These are phyloP conservation scores for Eucalyptus erythrocorys DNA, from an alignment of 345 rosid species.

Conservation along the genomic window DNA sequence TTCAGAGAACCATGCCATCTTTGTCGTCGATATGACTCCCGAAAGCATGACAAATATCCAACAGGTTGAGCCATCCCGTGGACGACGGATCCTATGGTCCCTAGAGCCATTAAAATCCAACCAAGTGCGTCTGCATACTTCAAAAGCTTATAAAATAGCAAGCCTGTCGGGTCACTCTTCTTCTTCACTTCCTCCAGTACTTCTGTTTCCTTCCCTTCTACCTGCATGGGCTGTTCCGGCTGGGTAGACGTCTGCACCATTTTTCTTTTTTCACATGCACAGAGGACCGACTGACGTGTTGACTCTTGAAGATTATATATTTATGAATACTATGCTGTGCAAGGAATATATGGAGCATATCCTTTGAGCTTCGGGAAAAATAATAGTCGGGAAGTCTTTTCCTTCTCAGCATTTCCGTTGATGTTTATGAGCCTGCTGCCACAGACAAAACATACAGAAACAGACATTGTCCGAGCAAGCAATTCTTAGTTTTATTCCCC, in stretches of 20 bases:
- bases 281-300: not conserved
- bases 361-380: not conserved
- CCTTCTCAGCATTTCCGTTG: not conserved
- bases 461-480: no score
- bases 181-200: not conserved
- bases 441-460: no score
- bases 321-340: not conserved
- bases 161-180: not conserved
- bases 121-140: conserved; percentile 40
- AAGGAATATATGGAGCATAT: conserved; percentile 15
- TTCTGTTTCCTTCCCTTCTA: not conserved
- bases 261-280: not conserved
- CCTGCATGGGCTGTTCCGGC: not conserved
- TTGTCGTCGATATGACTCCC: conserved; percentile 18
- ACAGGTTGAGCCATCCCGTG: conserved; percentile 57
- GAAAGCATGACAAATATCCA: conserved; percentile 44
- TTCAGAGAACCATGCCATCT: conserved; percentile 26
- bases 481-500: no score
- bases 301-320: not conserved
- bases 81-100: conserved; percentile 35
- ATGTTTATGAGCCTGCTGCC: not conserved
- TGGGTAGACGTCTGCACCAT: not conserved
- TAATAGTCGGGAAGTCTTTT: not conserved
- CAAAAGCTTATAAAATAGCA: conserved; percentile 32
- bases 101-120: conserved; percentile 41